Percentiles rank a stretch among this genome's conserved stretches.
phyloP scores from a whole-genome alignment of 495 filamentous ascomycete species.

The Daldinia concentrica region DNA sequence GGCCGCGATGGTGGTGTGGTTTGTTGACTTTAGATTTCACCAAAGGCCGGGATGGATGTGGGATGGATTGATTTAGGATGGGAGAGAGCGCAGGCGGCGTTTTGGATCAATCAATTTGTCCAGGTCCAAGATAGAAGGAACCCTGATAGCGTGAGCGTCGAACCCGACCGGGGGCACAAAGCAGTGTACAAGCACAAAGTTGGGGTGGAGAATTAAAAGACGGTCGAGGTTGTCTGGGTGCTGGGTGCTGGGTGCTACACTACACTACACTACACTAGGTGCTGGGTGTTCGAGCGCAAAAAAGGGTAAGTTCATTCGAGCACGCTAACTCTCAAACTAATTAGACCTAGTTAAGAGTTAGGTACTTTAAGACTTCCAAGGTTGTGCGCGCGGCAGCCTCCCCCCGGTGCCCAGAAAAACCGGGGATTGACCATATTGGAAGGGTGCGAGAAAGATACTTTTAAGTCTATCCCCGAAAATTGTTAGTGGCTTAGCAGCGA shows the following conservation, averaged over 20 bases:
- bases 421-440: constrained; percentile 18
- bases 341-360: constrained; percentile 7
- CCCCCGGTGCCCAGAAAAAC: constrained; percentile 28
- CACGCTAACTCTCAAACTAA: constrained; percentile 15
- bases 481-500: constrained; percentile 32
- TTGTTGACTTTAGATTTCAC: constrained; percentile 6
- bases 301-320: constrained; percentile 9
- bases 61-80: constrained; percentile 23
- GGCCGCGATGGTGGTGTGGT: background rate
- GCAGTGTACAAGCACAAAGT: background rate
- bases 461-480: constrained; percentile 18
- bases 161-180: constrained; percentile 12
- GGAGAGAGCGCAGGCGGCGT: constrained; percentile 4
- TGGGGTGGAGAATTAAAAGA: constrained; percentile 6
- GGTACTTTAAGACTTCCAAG: constrained; percentile 10
- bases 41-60: constrained; percentile 14
- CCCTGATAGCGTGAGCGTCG: constrained; percentile 17
- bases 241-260: background rate
- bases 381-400: constrained; percentile 19
- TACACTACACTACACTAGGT: no score
- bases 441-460: background rate
- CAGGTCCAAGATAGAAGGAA: constrained; percentile 38
- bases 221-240: constrained; percentile 10
- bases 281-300: background rate
- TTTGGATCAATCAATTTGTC: constrained; percentile 36